A percentile compares a stretch with the other conserved stretches of the same genome.
Evolutionary conservation across 345 rosid species (phyloP).

Genomic region (Citrus unshiu): DNA sequence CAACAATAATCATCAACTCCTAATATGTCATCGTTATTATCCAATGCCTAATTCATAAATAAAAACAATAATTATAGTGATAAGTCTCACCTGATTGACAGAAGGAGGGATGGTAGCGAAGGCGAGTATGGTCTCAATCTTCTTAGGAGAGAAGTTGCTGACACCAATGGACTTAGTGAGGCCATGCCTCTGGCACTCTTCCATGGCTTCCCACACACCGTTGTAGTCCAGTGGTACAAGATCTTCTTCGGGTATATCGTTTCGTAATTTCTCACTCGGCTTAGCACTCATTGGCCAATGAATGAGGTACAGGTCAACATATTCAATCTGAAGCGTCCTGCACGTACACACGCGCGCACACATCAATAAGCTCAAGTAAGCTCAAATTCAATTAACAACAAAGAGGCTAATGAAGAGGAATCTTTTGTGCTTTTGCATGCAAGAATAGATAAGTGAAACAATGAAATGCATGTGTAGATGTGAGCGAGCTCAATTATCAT

Average conservation of each 20-base stretch:
- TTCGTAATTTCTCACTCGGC: neutral
- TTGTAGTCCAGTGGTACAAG: slow-evolving; percentile 12
- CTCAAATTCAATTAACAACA: no score
- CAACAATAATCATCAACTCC: neutral
- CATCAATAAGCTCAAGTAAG: neutral
- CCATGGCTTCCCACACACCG: slow-evolving; percentile 12
- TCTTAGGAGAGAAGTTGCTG: slow-evolving; percentile 22
- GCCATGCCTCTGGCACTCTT: slow-evolving; percentile 18
- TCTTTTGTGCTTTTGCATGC: neutral
- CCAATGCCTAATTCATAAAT: neutral
- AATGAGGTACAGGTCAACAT: slow-evolving; percentile 4
- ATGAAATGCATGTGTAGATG: no score
- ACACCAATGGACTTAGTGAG: slow-evolving; percentile 16
- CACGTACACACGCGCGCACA: neutral
- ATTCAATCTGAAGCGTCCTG: slow-evolving; percentile 14
- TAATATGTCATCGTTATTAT: neutral
- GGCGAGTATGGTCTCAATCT: slow-evolving; percentile 1
- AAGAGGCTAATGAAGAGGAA: no score
- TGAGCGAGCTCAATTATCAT: neutral
- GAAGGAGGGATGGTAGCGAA: slow-evolving; percentile 15
- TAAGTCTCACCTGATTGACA: slow-evolving; percentile 17
- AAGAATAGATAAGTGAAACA: no score
- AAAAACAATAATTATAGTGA: neutral
- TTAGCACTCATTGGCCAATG: slow-evolving; percentile 16
- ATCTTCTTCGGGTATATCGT: neutral